Conservation (phyloP, 1,284 basidiomycete species). For the Pyrrhoderma lamaoense region DNA sequence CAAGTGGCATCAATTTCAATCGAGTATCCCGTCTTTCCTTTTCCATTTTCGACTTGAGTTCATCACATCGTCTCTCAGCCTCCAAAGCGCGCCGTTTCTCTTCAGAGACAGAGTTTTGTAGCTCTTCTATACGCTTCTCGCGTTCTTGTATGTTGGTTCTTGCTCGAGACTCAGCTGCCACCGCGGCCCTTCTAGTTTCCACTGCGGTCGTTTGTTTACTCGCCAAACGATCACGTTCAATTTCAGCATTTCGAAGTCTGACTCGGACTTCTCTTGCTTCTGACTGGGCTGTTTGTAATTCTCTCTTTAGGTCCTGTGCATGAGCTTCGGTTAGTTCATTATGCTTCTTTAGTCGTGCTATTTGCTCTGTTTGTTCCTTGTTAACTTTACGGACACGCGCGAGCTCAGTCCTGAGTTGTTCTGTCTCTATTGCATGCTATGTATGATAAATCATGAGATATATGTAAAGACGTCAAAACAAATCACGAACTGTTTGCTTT, state of each 20-base stretch:
- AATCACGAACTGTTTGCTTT: conserved; percentile 52
- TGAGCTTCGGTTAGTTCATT: conserved; percentile 45
- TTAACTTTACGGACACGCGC: conserved; percentile 39
- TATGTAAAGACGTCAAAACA: conserved; percentile 5
- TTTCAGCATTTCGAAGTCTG: conserved; percentile 54
- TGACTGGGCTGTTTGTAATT: conserved; percentile 39
- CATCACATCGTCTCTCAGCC: conserved; percentile 35
- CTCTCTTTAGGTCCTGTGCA: conserved; percentile 52
- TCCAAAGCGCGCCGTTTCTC: conserved; percentile 53
- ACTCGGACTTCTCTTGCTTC: conserved; percentile 56
- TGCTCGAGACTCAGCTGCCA: conserved; percentile 40
- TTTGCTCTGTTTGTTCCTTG: conserved; percentile 45
- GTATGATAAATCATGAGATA: conserved; percentile 7
- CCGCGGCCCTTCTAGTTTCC: conserved; percentile 47
- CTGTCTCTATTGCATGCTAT: conserved; percentile 54
- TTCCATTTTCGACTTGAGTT: conserved; percentile 29
- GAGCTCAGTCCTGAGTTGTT: conserved; percentile 51
- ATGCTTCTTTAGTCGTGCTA: conserved; percentile 58
- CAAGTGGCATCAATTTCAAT: conserved; percentile 30
- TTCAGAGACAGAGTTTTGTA: conserved; percentile 42
- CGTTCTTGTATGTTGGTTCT: conserved; percentile 47
- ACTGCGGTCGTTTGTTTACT: conserved; percentile 44
- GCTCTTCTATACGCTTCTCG: conserved; percentile 46
- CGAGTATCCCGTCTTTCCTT: conserved; percentile 29
- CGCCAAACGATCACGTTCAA: conserved; percentile 45